These are phyloP conservation scores for Hypoxylon cercidicola DNA, from an alignment of 495 filamentous ascomycete species.

Conservation along the genomic window DNA sequence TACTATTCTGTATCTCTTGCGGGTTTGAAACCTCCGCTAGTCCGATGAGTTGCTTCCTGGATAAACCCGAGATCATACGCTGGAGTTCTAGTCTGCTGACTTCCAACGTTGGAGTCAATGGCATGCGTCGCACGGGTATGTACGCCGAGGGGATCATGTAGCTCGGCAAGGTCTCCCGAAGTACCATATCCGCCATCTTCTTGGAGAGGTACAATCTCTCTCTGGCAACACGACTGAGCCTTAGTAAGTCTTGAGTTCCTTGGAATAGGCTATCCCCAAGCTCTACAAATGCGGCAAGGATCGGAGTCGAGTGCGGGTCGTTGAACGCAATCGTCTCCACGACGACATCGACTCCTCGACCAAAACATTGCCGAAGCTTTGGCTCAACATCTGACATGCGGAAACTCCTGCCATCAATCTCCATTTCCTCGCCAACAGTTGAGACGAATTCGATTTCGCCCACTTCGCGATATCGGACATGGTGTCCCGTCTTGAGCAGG, in stretches of 20 bases:
- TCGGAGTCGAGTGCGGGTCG: conserved; percentile 45
- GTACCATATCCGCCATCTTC: conserved; percentile 50
- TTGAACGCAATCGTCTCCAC: conserved; percentile 58
- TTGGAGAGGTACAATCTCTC: conserved; percentile 52
- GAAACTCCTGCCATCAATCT: conserved; percentile 47
- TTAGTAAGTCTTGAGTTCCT: conserved; percentile 46
- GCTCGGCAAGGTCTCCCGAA: conserved; percentile 49
- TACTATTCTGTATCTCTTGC: conserved; percentile 45
- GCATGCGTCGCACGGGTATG: conserved; percentile 56
- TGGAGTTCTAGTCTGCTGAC: conserved; percentile 55
- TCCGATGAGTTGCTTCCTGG: conserved; percentile 51
- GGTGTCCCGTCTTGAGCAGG: conserved; percentile 56
- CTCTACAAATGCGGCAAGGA: conserved; percentile 58
- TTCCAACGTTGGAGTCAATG: conserved; percentile 55
- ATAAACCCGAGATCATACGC: conserved; percentile 50
- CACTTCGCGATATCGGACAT: conserved; percentile 55
- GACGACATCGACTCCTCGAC: conserved; percentile 55
- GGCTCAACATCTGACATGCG: conserved; percentile 55
- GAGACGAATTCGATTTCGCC: conserved; percentile 58
- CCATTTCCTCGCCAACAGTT: conserved; percentile 44
- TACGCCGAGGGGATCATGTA: conserved; percentile 54
- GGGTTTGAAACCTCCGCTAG: conserved; percentile 48
- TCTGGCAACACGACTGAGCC: conserved; percentile 45
- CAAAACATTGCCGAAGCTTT: conserved; percentile 56
- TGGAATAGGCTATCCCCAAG: conserved; percentile 52